Evolutionary conservation across 805 yeast species (phyloP), one percentile per base, ranked within the genome.

Genomic region (Candida schatavii): DNA sequence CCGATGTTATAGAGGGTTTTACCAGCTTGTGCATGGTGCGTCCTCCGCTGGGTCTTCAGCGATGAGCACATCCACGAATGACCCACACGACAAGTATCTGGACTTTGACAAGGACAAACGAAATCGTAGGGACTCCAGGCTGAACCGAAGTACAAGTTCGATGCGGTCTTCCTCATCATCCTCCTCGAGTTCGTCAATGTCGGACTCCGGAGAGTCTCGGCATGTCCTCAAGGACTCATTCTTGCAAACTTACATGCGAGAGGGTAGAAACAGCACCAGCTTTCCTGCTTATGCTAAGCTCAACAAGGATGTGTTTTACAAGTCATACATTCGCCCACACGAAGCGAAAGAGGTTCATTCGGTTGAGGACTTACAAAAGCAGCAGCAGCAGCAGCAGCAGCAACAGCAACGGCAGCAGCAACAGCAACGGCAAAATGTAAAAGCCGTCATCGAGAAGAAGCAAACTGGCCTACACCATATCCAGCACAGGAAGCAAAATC

Each of bases 1-100:
- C 15, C 39, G 29, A 22, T 35, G 28, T 17, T n/a, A 35, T 17
- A 17, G 29, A 23, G 32, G 30, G 29, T 33, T n/a, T 21, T 17
- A 14, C n/a, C n/a, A 14, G 32, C 32, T 11, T 29, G 32, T 13
- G 32, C 32, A 29, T 14, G n/a, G 32, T 11, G n/a, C n/a, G n/a
- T n/a, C n/a, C n/a, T 19, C 25, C 4, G 13, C 19, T 18, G 18
- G 25, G 21, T 21, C 36, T 3, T n/a, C 36, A 19, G 21, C 14
- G 21, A 33, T 22, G 23, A 4, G 15, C 4, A 26, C 18, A 15
- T 22, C 14, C n/a, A 15, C 15, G 25, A 19, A 18, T 18, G n/a
- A n/a, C 19, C 36, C 11, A n/a, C 25, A n/a, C 13, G 18, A 33
- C 4, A 15, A 15, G 4, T 3, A 9, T 19, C 27, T 23, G 7